Percentiles rank a stretch among this genome's conserved stretches.
Conservation (phyloP, 1,284 basidiomycete species). For the Salmacisia buchloeana region DNA sequence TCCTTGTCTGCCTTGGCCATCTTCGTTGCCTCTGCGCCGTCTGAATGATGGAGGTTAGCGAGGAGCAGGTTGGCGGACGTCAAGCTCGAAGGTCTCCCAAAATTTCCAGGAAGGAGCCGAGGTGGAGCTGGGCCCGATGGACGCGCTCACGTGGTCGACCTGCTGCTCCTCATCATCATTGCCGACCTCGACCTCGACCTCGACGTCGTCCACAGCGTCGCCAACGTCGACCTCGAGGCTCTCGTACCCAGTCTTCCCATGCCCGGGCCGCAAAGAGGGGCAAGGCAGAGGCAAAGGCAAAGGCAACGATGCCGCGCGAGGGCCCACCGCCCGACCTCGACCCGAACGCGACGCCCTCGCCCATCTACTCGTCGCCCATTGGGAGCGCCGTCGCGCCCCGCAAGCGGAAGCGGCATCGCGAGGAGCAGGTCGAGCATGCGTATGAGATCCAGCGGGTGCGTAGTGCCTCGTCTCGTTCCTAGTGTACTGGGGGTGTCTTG, state of each 20-base stretch:
- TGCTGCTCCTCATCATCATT: too few relatives aligned
- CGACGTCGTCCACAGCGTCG: too few relatives aligned
- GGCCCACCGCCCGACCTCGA: neutral
- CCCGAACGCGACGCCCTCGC: slow-evolving; percentile 5
- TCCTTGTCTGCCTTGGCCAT: neutral
- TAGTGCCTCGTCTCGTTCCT: neutral
- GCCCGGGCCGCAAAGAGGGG: too few relatives aligned
- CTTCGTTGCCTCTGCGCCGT: neutral
- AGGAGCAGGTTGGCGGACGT: too few relatives aligned
- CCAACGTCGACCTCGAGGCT: too few relatives aligned
- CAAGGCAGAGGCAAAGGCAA: neutral
- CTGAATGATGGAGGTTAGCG: too few relatives aligned
- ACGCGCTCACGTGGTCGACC: too few relatives aligned
- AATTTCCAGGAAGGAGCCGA: too few relatives aligned
- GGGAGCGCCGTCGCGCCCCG: slow-evolving; percentile 9
- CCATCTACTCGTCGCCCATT: slow-evolving; percentile 5
- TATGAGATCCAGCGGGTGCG: slow-evolving; percentile 40
- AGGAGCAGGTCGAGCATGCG: slow-evolving; percentile 33
- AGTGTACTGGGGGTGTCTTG: neutral
- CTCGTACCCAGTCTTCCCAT: too few relatives aligned
- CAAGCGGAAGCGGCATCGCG: slow-evolving; percentile 32
- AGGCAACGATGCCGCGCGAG: neutral
- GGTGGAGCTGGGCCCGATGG: too few relatives aligned
- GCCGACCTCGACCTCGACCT: too few relatives aligned
- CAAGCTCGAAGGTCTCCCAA: too few relatives aligned